Evolutionary conservation across 192 early-diverging fungal genomes (phyloP), one percentile per base, ranked within the genome.

Genomic region (Funneliformis mosseae): DNA sequence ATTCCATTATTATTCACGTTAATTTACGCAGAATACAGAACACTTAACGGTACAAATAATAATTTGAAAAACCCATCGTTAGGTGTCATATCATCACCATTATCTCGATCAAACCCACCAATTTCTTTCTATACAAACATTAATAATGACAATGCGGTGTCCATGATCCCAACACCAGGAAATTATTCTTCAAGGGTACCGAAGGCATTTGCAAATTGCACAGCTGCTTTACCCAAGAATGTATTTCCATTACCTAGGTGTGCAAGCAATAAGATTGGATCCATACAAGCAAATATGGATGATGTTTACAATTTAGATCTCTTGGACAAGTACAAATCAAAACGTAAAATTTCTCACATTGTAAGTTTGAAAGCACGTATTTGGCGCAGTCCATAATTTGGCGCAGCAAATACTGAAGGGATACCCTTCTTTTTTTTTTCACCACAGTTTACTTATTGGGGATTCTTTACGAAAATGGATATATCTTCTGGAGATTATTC

Each of bases 321-420:
- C 42, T 21, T n/a, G n/a, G 68, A 70, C 18, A 42, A 38, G 21
- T 41, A 23, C 6, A 70, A 70, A 9, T 70, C 68, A 41, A 70
- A 70, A 70, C 28, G 68, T n/a, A 70, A 70, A n/a, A n/a, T 41
- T 18, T 70, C 68, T 41, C 68, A 70, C 10, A 42, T 70, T 12
- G 68, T 70, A 70, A 39, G 9, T 39, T 69, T 5, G 4, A 18
- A 50, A 50, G 16, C 18, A 16, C 1, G 21, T 55, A 33, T 39
- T 5, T 28, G 25, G 7, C 62, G 62, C n/a, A 50, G 48, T 50
- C 0, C 2, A 16, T 16, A 55, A 8, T 1, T 55, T 55, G 50
- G 0, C 50, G 50, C 50, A 55, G 50, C 0, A 21, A 55, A 21
- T 55, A 55, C 16, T 16, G 16, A 55, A 33, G 33, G n/a, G n/a